Base-by-base conservation (phyloP, 768 basidiomycete genomes). In the Trametes cinnabarina region DNA sequence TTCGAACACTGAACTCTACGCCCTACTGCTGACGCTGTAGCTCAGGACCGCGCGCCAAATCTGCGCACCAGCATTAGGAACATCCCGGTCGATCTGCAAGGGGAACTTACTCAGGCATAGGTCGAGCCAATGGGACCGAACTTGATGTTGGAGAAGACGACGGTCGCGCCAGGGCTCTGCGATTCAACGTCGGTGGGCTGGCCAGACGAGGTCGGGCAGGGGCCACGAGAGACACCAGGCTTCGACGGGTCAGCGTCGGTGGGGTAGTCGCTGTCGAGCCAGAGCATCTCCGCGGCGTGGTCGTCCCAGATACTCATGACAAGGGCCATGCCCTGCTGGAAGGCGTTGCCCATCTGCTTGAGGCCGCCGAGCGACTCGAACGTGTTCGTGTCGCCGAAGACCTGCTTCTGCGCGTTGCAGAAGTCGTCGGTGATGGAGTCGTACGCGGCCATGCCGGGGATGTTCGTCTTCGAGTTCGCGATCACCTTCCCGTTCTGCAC, bases 71-170 rank as follows among this genome's bases (percentile, higher is more conserved):
- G 5, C 12, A 26, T 41, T 11, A 17, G 37, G 28, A 8, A 7
- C 6, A 12, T 8, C 26, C 22, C n/a, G 2, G 15, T n/a, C 4
- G 47, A 10, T 8, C n/a, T 22, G 30, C 12, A 6, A 19, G 4
- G 0, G 10, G 23, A 2, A 53, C 58, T 53, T 20, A 59, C 58
- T 59, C 43, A 59, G 23, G 61, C 65, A 63, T 64, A 81, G 53
- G 80, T 81, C 26, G 78, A 76, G 59, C 76, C 77, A 65, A 82
- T 77, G 66, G 73, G 70, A 55, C 80, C 81, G 66, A 77, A 78
- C 67, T 72, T 76, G 74, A 82, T 83, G 76, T 82, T 82, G 30
- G 80, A 82, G 77, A 67, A 83, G 56, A 72, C 75, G 68, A 83
- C 81, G 20, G 71, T 71, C 28, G 79, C 74, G 65, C 72, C 72